phyloP scores from a whole-genome alignment of 2,329 filamentous ascomycete species.

The Cladophialophora carrionii region DNA sequence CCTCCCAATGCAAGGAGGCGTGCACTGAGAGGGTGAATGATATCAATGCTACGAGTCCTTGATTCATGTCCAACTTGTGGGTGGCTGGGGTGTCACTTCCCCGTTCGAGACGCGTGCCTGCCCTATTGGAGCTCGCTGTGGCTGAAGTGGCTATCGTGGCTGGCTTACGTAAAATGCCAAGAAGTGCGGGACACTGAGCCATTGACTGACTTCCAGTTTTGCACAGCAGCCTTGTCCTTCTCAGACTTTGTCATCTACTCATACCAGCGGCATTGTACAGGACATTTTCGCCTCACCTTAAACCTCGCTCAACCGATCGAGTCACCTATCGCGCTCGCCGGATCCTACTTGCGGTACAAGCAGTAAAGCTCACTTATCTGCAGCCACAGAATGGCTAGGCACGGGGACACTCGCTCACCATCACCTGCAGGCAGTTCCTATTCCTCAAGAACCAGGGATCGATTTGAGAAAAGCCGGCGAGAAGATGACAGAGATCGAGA shows the following conservation, averaged over 20 bases:
- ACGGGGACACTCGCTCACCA: constrained; percentile 77
- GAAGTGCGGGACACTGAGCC: not conserved
- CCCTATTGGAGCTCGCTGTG: not conserved
- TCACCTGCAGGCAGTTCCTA: constrained; percentile 86
- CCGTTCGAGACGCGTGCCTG: constrained; percentile 12
- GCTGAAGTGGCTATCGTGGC: not conserved
- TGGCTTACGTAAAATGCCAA: constrained; percentile 6
- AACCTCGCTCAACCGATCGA: constrained; percentile 1
- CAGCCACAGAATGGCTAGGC: constrained; percentile 58
- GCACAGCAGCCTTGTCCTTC: constrained; percentile 1
- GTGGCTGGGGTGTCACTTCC: constrained; percentile 27
- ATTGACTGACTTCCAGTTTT: not conserved
- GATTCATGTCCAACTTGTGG: constrained; percentile 4
- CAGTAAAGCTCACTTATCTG: constrained; percentile 54
- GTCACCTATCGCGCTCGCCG: constrained; percentile 22
- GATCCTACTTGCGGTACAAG: constrained; percentile 35
- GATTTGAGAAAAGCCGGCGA: constrained; percentile 56
- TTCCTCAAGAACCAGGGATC: constrained; percentile 63
- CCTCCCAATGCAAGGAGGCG: constrained; percentile 21
- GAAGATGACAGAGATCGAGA: constrained; percentile 52
- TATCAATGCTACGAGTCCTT: constrained; percentile 9
- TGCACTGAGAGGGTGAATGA: constrained; percentile 24
- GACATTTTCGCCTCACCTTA: not conserved
- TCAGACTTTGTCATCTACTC: not conserved
- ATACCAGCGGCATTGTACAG: not conserved